Base-by-base conservation (phyloP, 352 stramenopile genomes). In the Globisporangium sylvaticum region DNA sequence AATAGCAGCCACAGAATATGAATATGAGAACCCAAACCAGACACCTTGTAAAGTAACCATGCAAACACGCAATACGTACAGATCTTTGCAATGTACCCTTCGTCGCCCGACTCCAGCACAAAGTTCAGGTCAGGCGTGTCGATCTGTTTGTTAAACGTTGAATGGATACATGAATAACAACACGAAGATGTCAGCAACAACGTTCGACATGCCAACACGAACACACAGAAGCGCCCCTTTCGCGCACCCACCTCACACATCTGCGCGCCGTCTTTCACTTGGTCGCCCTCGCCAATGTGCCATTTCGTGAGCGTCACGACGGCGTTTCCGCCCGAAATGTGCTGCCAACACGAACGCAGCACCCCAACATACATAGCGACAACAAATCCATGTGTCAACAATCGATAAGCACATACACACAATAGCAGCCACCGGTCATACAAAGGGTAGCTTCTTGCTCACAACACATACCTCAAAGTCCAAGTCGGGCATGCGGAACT, bases 401-500 rank as follows among this genome's bases (percentile, higher is more conserved):
- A 20, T 3, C 29, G 46, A 20, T 48, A n/a, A 56, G 1, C 4
- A 39, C 18, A 34, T 24, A 6, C 18, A 29, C 37, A 22, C 18
- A 50, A 24, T 6, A 50, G 20, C 42, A 50, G 12, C 5, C 15
- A 3, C 15, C 18, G 18, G 14, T 10, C 6, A 24, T 4, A 24
- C 42, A 50, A 22, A 4, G 20, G 9, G n/a, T 14, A 61, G 15
- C 27, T 44, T 20, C 12, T 31, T 31, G n/a, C 10, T 42, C 32
- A 62, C n/a, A 20, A 20, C 46, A 58, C 70, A 24, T 58, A 89
- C 83, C 75, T 90, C 83, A 71, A 95, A 93, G 69, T 95, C 81
- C 63, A 95, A 65, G 68, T 95, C 86, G 25, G 87, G 83, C 83
- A 95, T 92, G 69, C 88, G 86, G 75, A 95, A 94, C 76, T 94